A percentile compares a stretch with the other conserved stretches of the same genome.
These are phyloP conservation scores for Chalara sp. DNA, from an alignment of 2,329 filamentous ascomycete genomes.

Conservation along the genomic window DNA sequence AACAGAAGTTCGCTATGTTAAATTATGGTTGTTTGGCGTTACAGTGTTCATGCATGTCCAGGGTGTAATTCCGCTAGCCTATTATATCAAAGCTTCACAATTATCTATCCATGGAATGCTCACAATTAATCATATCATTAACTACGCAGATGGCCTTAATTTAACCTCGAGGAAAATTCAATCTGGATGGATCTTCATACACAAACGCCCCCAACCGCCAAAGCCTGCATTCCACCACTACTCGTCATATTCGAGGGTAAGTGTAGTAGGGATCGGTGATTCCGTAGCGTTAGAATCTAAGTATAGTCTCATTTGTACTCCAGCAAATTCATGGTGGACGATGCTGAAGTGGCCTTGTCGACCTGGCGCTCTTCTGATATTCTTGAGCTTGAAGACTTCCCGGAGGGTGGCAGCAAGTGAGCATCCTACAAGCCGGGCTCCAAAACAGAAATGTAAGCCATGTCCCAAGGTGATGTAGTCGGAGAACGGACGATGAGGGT, in stretches of 20 bases:
- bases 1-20: too few relatives aligned
- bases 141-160: too few relatives aligned
- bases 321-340: constrained; percentile 38
- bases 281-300: constrained; percentile 41
- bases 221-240: constrained; percentile 1
- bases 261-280: constrained; percentile 35
- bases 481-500: constrained; percentile 55
- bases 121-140: too few relatives aligned
- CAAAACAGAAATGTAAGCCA: constrained; percentile 57
- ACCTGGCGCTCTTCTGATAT: constrained; percentile 8
- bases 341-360: constrained; percentile 9
- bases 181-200: too few relatives aligned
- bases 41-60: too few relatives aligned
- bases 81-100: too few relatives aligned
- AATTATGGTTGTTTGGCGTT: too few relatives aligned
- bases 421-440: constrained; percentile 35
- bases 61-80: too few relatives aligned
- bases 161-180: too few relatives aligned
- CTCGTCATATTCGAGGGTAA: constrained; percentile 36
- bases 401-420: constrained; percentile 50
- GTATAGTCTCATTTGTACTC: constrained; percentile 40
- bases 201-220: too few relatives aligned
- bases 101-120: too few relatives aligned
- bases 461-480: constrained; percentile 58
- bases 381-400: constrained; percentile 6